Percentiles rank a stretch among this genome's conserved stretches.
phyloP scores from a whole-genome alignment of 2,329 filamentous ascomycete genomes.

The Cladophialophora bantiana region DNA sequence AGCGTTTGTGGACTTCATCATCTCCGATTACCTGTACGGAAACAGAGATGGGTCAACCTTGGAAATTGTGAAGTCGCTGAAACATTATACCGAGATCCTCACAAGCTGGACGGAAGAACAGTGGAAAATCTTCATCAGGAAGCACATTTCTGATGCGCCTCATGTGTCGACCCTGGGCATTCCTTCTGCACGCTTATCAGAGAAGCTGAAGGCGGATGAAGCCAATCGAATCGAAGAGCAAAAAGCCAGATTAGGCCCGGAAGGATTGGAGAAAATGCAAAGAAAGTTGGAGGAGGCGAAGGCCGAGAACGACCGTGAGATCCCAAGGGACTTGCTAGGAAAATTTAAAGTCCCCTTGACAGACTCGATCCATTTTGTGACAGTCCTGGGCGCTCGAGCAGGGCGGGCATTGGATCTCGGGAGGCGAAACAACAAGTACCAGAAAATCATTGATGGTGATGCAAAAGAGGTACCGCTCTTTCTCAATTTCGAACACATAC shows the following conservation, averaged over 20 bases:
- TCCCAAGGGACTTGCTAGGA: constrained; percentile 81
- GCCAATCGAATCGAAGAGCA: constrained; percentile 78
- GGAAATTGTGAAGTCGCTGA: constrained; percentile 60
- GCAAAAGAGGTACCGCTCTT: constrained; percentile 75
- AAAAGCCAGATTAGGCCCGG: constrained; percentile 78
- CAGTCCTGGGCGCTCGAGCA: constrained; percentile 81
- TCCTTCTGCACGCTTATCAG: constrained; percentile 79
- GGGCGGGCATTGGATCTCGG: constrained; percentile 78
- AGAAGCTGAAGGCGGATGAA: constrained; percentile 82
- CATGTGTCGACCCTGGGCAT: constrained; percentile 89
- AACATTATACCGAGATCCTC: constrained; percentile 67
- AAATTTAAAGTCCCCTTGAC: constrained; percentile 82
- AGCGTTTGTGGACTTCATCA: constrained; percentile 84
- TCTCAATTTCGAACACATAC: constrained; percentile 95
- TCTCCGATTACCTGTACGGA: constrained; percentile 91
- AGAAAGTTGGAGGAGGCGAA: constrained; percentile 83
- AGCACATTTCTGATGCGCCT: constrained; percentile 83
- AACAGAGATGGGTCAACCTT: constrained; percentile 81
- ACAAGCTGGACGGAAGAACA: constrained; percentile 81
- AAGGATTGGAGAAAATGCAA: constrained; percentile 77
- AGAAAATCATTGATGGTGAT: constrained; percentile 76
- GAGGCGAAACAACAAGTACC: constrained; percentile 70
- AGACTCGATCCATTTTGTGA: constrained; percentile 93
- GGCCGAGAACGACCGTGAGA: constrained; percentile 83
- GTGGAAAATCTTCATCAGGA: constrained; percentile 82